Conservation (phyloP, 2,329 filamentous ascomycete species). For the Colletotrichum truncatum region DNA sequence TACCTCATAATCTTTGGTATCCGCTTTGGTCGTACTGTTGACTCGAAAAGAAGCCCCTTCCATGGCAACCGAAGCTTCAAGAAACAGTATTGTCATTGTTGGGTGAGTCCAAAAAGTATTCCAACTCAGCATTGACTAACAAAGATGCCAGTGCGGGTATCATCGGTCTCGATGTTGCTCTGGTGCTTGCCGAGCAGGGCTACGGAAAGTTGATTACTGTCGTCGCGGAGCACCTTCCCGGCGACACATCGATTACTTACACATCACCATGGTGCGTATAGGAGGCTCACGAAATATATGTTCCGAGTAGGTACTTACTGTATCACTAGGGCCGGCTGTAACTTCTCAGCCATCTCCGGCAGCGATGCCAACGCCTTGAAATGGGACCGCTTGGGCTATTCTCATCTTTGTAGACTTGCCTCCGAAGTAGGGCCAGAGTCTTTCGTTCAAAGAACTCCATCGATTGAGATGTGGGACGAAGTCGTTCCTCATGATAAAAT, state of each 20-base stretch:
- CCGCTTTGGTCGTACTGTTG: too few species aligned
- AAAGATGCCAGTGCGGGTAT: slow-evolving; percentile 44
- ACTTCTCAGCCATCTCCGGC: slow-evolving; percentile 55
- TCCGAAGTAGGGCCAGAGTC: slow-evolving; percentile 39
- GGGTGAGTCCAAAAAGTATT: too few species aligned
- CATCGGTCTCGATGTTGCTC: slow-evolving; percentile 49
- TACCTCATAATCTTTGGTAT: too few species aligned
- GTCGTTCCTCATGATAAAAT: slow-evolving; percentile 49
- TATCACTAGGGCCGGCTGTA: slow-evolving; percentile 48
- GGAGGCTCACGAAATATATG: too few species aligned
- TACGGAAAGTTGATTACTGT: slow-evolving; percentile 43
- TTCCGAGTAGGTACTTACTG: background rate
- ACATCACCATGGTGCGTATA: slow-evolving; percentile 56
- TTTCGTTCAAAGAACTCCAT: slow-evolving; percentile 46
- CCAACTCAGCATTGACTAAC: too few species aligned
- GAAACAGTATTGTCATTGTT: too few species aligned
- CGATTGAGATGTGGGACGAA: slow-evolving; percentile 51
- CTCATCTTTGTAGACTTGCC: slow-evolving; percentile 45
- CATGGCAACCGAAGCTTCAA: too few species aligned
- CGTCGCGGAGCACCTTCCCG: slow-evolving; percentile 50
- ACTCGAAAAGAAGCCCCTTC: too few species aligned
- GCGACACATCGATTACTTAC: slow-evolving; percentile 47
- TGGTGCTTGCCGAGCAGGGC: slow-evolving; percentile 46
- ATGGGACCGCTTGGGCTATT: slow-evolving; percentile 51
- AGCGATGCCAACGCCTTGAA: slow-evolving; percentile 49